Evolutionary conservation across 108 stramenopile species (phyloP), one percentile per base, ranked within the genome.

Genomic region (Cyclotella baltica): DNA sequence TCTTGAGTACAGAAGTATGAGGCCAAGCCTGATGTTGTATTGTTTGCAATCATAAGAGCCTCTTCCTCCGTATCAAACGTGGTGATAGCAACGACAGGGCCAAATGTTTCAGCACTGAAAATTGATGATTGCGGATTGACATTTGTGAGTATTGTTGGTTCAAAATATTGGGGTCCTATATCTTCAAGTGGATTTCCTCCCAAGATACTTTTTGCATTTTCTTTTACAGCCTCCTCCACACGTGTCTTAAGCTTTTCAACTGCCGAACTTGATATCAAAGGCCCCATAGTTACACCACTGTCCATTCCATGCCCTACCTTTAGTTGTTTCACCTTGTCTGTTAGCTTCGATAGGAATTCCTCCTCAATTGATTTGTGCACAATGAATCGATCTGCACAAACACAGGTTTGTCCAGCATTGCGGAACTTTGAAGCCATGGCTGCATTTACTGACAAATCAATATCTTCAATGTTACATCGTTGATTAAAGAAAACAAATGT

Each of bases 361-460:
- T 94, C 92, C 35, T 92, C 78, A 46, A 96, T 73, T 16, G 85
- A 83, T 23, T 69, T 64, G 53, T 98, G 96, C 8, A 98, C 80
- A 46, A 97, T 56, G 66, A 98, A 93, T 16, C 97, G 88, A 86
- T 97, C 96, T 55, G 97, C 85, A 75, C 93, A 94, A 18, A 97
- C 95, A 81, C 98, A 98, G 0, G 97, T 95, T 84, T 98, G 98
- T 2, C 97, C 97, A 4, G 92, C 89, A 87, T 97, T 94, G 11
- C 97, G 85, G 80, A 94, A 98, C 73, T 97, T 97, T 68, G 88
- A 75, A 4, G 89, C 76, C 73, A 98, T 86, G 23, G 93, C 92
- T 25, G 89, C 92, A 27, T 70, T 61, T 6, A 97, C 90, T 27
- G 97, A 96, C 50, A 88, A 81, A 27, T 94, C 93, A 20, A 97